Evolutionary conservation across 371 early-diverging fungal species (phyloP).

Genomic region (Vairimorpha apis): DNA sequence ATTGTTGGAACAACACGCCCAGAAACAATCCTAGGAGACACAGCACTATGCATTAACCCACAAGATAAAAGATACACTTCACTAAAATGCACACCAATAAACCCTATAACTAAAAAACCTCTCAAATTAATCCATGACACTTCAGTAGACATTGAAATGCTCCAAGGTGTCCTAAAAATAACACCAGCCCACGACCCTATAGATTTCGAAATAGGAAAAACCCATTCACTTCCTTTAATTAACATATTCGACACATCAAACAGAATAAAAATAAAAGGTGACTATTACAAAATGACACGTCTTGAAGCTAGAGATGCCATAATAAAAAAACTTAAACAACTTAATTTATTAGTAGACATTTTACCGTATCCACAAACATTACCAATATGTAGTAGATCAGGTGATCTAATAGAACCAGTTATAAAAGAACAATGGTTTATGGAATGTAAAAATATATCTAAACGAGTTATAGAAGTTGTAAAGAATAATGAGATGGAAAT

Average conservation of each 20-base stretch:
- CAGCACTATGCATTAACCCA: slow-evolving; percentile 89
- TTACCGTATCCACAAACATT: slow-evolving; percentile 81
- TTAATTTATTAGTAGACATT: slow-evolving; percentile 76
- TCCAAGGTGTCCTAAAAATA: slow-evolving; percentile 98
- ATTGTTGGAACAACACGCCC: slow-evolving; percentile 91
- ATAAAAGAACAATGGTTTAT: slow-evolving; percentile 99
- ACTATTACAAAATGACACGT: slow-evolving; percentile 68
- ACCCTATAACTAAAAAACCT: slow-evolving; percentile 82
- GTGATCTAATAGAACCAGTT: slow-evolving; percentile 90
- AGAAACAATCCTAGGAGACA: slow-evolving; percentile 98
- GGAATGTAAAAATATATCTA: slow-evolving; percentile 80
- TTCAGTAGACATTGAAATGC: slow-evolving; percentile 84
- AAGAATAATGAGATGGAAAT: slow-evolving; percentile 76
- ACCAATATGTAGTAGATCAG: slow-evolving; percentile 80
- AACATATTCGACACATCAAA: slow-evolving; percentile 90
- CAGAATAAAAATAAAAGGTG: slow-evolving; percentile 77
- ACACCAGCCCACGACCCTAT: slow-evolving; percentile 97
- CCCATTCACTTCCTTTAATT: slow-evolving; percentile 80
- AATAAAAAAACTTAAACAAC: slow-evolving; percentile 73
- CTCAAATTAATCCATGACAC: slow-evolving; percentile 83
- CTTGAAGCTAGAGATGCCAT: slow-evolving; percentile 87
- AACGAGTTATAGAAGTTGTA: slow-evolving; percentile 67
- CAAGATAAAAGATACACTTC: slow-evolving; percentile 71
- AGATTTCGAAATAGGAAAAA: slow-evolving; percentile 92
- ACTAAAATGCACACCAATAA: slow-evolving; percentile 67